Evolutionary conservation across 495 filamentous ascomycete species (phyloP).

Genomic region (Talaromyces liani): DNA sequence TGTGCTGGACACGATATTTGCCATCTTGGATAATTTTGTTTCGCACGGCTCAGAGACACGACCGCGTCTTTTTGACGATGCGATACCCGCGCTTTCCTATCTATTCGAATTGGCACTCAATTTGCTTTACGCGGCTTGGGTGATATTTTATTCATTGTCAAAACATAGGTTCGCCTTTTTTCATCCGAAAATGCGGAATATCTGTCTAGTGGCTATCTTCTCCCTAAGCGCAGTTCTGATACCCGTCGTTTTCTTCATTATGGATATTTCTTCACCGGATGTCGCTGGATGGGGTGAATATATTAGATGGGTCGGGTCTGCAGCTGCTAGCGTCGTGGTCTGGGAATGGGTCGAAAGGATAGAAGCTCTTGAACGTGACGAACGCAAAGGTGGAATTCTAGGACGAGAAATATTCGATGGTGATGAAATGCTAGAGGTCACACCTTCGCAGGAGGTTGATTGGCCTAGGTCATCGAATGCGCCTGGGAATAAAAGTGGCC

Average conservation of each 20-base stretch:
- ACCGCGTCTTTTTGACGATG: conserved; percentile 72
- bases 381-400: conserved; percentile 91
- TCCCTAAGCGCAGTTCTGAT: conserved; percentile 76
- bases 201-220: conserved; percentile 73
- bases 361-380: conserved; percentile 89
- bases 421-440: conserved; percentile 86
- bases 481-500: conserved; percentile 29
- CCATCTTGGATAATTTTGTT: conserved; percentile 79
- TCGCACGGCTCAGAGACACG: conserved; percentile 47
- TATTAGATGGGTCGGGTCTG: conserved; percentile 94
- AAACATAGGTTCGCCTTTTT: conserved; percentile 93
- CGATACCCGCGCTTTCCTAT: conserved; percentile 88
- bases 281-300: conserved; percentile 96
- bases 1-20: conserved; percentile 80
- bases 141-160: conserved; percentile 87
- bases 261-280: conserved; percentile 82
- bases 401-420: conserved; percentile 94
- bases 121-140: conserved; percentile 88
- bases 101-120: conserved; percentile 86
- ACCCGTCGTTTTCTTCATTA: conserved; percentile 90
- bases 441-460: conserved; percentile 50
- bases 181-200: conserved; percentile 87
- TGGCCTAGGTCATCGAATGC: conserved; percentile 36
- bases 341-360: conserved; percentile 99
- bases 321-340: conserved; percentile 91